Base-by-base conservation (phyloP, 306 rosid species). In the Biancaea sappan region DNA sequence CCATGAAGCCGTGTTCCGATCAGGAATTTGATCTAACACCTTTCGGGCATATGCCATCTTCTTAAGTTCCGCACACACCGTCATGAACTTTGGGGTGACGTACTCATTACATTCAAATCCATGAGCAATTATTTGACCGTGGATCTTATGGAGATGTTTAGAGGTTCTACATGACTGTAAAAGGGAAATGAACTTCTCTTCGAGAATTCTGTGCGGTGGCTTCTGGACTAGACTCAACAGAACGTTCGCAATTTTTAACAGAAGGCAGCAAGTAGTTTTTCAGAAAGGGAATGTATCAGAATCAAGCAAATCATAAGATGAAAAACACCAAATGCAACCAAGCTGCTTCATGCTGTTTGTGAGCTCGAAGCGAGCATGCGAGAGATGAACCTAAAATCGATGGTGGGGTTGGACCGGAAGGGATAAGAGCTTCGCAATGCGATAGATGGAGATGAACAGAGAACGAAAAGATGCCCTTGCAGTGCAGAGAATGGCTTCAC, bases 161-260 rank as follows among this genome's bases (percentile, higher is more conserved):
- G 31, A 46, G n/a, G 81, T 63, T 80, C 61, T 86, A 84, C 98
- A 91, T 87, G 96, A 91, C 9, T 78, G 89, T 53, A 93, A 56
- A 44, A 91, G 83, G 21, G 86, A 83, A 44, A 90, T 83, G 61
- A 91, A 78, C 22, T 71, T 84, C 18, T 89, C 92, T 65, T 89
- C 97, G 6, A 84, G 67, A 0, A 89, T 54, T 54, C 82, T 63
- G 37, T 74, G 86, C 5, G 79, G 67, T 8, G 83, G 79, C 70
- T 84, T 87, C 43, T 38, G 83, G 11, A 50, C 41, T 19, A 77
- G 7, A 52, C 46, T 37, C 26, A 68, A 28, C 25, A 73, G 60
- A 75, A 77, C 29, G 76, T 80, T 84, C 34, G 80, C 87, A 40
- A 86, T 68, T 69, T 68, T 83, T 48, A 51, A 29, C 43, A 26